Evolutionary conservation across 176 grass and related monocot species (phyloP).

Genomic region (Ensete ventricosum): DNA sequence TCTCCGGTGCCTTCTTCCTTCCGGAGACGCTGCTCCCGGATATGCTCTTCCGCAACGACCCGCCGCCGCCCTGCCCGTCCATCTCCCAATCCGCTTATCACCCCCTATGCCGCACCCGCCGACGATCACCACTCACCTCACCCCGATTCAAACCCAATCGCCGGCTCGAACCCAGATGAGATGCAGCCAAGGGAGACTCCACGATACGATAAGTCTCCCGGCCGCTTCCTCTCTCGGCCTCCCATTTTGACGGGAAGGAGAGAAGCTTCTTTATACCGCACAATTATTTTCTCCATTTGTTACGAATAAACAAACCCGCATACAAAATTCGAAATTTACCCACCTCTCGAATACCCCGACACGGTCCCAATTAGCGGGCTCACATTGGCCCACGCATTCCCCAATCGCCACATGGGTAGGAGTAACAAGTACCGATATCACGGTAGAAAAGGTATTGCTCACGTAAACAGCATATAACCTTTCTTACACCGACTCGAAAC

Average conservation of each 20-base stretch:
- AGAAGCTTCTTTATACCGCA: not conserved
- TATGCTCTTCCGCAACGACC: constrained; percentile 13
- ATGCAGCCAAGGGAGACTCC: too few species aligned
- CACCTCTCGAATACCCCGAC: not conserved
- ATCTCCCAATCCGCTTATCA: not conserved
- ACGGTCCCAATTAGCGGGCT: not conserved
- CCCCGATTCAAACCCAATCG: not conserved
- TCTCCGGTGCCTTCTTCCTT: constrained; percentile 13
- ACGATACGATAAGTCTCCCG: not conserved
- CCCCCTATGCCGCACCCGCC: not conserved
- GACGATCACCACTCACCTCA: not conserved
- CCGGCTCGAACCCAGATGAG: not conserved
- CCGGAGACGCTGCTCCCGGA: constrained; percentile 14
- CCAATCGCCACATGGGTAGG: too few species aligned
- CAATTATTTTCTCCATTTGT: not conserved
- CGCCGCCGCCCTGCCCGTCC: not conserved
- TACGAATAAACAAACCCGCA: not conserved
- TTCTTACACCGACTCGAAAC: too few species aligned
- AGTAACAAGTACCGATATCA: too few species aligned
- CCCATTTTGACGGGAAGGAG: not conserved
- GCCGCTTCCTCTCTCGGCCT: too few species aligned
- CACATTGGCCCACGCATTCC: not conserved
- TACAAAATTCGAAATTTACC: not conserved
- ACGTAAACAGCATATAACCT: not conserved
- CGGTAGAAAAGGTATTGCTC: not conserved